Evolutionary conservation across 805 yeast species (phyloP).

Genomic region (Wickerhamiella bombiphila): DNA sequence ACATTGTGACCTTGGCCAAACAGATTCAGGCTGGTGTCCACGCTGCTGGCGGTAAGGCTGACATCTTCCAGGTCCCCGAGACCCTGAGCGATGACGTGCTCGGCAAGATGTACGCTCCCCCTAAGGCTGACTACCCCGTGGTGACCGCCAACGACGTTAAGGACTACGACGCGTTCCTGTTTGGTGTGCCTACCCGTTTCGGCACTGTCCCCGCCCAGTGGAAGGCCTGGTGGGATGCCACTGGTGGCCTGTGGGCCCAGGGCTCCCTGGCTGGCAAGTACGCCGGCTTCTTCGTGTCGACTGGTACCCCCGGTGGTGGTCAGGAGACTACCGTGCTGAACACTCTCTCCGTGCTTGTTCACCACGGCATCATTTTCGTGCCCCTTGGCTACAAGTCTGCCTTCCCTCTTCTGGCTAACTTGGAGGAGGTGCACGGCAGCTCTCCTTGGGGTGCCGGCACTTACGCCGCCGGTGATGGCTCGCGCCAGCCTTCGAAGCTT

Average conservation of each 20-base stretch:
- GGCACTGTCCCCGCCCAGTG: conserved; percentile 68
- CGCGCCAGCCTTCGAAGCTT: conserved; percentile 47
- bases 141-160: conserved; percentile 43
- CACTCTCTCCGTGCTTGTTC: conserved; percentile 44
- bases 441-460: conserved; percentile 84
- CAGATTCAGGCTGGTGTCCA: conserved; percentile 55
- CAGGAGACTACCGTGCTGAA: conserved; percentile 57
- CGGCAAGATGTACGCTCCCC: conserved; percentile 48
- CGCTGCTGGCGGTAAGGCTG: conserved; percentile 54
- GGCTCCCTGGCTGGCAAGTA: conserved; percentile 61
- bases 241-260: conserved; percentile 62
- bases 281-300: conserved; percentile 56
- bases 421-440: conserved; percentile 64
- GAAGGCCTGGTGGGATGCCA: conserved; percentile 59
- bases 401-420: conserved; percentile 39
- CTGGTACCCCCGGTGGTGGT: conserved; percentile 67
- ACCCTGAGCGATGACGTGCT: conserved; percentile 54
- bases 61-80: conserved; percentile 67
- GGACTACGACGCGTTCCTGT: conserved; percentile 56
- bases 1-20: conserved; percentile 54
- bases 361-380: conserved; percentile 64
- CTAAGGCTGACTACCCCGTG: conserved; percentile 32
- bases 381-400: conserved; percentile 60
- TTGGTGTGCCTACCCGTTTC: conserved; percentile 70
- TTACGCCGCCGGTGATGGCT: conserved; percentile 60